These are phyloP conservation scores for Boletus insuetus DNA, from an alignment of 768 basidiomycete species.

Conservation along the genomic window DNA sequence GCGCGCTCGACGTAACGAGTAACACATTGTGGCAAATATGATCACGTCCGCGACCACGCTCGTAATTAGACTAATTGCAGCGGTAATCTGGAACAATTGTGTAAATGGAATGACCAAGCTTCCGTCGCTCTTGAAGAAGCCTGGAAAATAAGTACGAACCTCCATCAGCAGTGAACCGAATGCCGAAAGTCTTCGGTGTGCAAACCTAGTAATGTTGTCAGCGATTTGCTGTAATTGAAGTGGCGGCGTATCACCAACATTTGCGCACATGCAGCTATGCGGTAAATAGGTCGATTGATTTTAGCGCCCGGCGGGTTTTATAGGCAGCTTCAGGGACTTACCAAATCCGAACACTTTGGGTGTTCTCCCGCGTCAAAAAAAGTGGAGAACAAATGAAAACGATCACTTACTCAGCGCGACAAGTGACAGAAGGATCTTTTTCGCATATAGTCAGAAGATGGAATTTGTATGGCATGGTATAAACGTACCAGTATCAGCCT, in stretches of 20 bases:
- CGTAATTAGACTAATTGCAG: constrained; percentile 10
- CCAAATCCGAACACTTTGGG: constrained; percentile 28
- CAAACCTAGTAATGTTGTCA: constrained; percentile 18
- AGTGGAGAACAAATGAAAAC: not conserved
- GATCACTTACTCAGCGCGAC: constrained; percentile 21
- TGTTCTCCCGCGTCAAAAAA: constrained; percentile 11
- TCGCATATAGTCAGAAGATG: not conserved
- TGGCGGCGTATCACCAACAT: constrained; percentile 17
- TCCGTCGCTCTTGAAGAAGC: not conserved
- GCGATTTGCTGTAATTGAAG: not conserved
- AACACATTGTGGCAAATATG: constrained; percentile 14
- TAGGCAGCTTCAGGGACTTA: constrained; percentile 10
- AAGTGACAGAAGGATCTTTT: constrained; percentile 19
- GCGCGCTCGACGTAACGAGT: constrained; percentile 18
- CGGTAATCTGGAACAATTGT: constrained; percentile 5
- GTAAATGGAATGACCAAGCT: not conserved
- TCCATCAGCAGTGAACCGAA: constrained; percentile 16
- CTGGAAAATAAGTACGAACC: constrained; percentile 9
- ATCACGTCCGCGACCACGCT: constrained; percentile 11
- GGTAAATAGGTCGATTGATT: not conserved
- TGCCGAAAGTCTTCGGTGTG: constrained; percentile 20
- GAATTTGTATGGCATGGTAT: not conserved
- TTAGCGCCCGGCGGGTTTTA: not conserved
- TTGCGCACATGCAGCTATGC: constrained; percentile 23
- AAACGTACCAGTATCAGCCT: constrained; percentile 18